Conservation (phyloP, 2,329 filamentous ascomycete species). For the Fusarium buxicola region DNA sequence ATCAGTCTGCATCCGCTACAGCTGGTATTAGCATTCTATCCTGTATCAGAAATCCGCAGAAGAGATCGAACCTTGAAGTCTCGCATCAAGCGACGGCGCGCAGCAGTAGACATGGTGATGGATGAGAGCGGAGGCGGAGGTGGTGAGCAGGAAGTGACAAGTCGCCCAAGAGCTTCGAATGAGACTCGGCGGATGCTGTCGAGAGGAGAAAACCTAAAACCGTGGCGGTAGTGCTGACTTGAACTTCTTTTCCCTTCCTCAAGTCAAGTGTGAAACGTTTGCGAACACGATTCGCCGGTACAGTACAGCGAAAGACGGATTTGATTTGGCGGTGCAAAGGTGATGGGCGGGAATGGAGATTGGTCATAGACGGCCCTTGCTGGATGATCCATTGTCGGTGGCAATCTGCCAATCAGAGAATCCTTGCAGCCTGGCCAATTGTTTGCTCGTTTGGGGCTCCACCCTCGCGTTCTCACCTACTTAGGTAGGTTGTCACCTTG, state of each 20-base stretch:
- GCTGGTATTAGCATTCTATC: constrained; percentile 20
- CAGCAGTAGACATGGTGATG: constrained; percentile 81
- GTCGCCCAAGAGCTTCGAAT: constrained; percentile 2
- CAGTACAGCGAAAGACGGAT: constrained; percentile 17
- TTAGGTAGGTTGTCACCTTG: neutral
- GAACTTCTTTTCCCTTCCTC: neutral
- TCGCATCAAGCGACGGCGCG: constrained; percentile 95
- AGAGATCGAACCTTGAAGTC: constrained; percentile 89
- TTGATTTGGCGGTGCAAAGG: constrained; percentile 29
- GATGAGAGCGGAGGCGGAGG: constrained; percentile 18
- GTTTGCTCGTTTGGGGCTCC: neutral
- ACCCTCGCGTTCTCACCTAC: neutral
- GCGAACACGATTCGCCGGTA: constrained; percentile 24
- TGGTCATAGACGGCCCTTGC: constrained; percentile 41
- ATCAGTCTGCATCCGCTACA: constrained; percentile 97
- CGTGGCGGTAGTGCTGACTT: neutral
- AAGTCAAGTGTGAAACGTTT: constrained; percentile 7
- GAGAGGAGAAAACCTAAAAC: neutral
- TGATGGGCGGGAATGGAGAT: constrained; percentile 41
- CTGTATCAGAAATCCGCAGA: neutral
- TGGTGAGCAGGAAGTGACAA: constrained; percentile 12
- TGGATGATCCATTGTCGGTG: constrained; percentile 27
- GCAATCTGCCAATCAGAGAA: constrained; percentile 41
- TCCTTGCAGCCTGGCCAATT: constrained; percentile 23
- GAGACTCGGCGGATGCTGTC: constrained; percentile 2